Base-by-base conservation (phyloP, 257 asterid species). In the Knoxia roxburghii region DNA sequence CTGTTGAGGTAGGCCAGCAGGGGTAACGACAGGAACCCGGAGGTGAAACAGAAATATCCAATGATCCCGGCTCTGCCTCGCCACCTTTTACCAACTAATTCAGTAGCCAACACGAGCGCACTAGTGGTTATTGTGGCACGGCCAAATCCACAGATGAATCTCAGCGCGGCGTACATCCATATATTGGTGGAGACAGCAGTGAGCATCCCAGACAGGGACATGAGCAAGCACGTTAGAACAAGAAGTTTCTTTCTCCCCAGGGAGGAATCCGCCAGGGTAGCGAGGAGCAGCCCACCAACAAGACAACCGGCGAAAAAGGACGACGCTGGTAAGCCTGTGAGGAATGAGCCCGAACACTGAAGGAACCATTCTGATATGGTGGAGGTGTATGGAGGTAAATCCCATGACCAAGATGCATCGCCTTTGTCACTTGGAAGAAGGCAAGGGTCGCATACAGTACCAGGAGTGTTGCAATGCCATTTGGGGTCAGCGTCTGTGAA, bases 1-100 rank as follows among this genome's bases (percentile, higher is more conserved):
- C 45, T 26, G 2, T 65, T 76, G 1, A 67, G 32, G 23, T 49
- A 85, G 0, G 87, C 96, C 5, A 85, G 43, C 0, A 48, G 26
- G 0, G 96, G 95, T 17, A 90, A 76, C 2, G 93, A 83, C 0
- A 90, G 74, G 68, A 88, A 88, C n/a, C 97, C 97, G 7, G 78
- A 37, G 0, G 96, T 77, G n/a, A 85, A 86, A 41, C 58, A 83
- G 1, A 88, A 15, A 62, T 84, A 86, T 2, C 95, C 91, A 0
- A 79, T 2, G 9, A 88, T 72, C 41, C 95, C 95, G 1, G 82
- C 72, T 2, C 63, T 75, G 0, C 83, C 90, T 0, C 97, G 73
- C 90, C 87, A 86, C 48, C 79, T 77, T 68, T 69, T 82, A 7
- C 90, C 97, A 0, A 88, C 96, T 0, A 86, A 51, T 79, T 90